Evolutionary conservation across 2,329 filamentous ascomycete genomes (phyloP), one percentile per base, ranked within the genome.

Genomic region (Fusarium zealandicum): DNA sequence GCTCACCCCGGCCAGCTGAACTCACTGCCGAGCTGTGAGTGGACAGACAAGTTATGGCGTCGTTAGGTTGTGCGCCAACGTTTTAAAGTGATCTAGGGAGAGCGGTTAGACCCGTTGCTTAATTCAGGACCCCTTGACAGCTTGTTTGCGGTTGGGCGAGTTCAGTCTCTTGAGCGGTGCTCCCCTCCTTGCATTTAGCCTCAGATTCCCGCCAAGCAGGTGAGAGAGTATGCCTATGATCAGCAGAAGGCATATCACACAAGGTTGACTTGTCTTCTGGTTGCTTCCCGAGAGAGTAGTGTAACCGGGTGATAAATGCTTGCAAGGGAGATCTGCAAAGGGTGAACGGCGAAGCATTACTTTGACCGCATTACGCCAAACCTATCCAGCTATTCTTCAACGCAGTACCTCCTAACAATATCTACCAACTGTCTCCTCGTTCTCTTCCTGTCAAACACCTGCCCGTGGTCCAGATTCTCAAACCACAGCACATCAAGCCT

Each of bases 401-500:
- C 18, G 17, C 46, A 61, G 14, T 64, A 51, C 18, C 13, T 57
- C 38, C 63, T 52, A 40, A 74, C 59, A 41, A 65, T 69, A 37
- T 68, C 51, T 25, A 75, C 68, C 28, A 76, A 22, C 38, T 58
- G 68, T n/a, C 47, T 55, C 56, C 74, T 72, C 11, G 66, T 70
- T 8, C 50, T 57, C 39, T 61, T 63, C 42, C 61, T 67, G 49
- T 81, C 75, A 66, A 82, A 82, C 1, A 80, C 79, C 61, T 85
- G 78, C 2, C 82, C 83, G 68, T 86, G 83, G 67, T 86, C 82
- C 30, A 82, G 70, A 4, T 77, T 75, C 9, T 77, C 73, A 66
- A 79, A 84, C 66, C 83, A 87, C 1, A 85, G 53, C 13, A 83
- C 73, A 51, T 85, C 80, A 12, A 82, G 30, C 38, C 76, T 74